These are phyloP conservation scores for Neopestalotiopsis sp. DNA, from an alignment of 2,329 filamentous ascomycete species.

Conservation along the genomic window DNA sequence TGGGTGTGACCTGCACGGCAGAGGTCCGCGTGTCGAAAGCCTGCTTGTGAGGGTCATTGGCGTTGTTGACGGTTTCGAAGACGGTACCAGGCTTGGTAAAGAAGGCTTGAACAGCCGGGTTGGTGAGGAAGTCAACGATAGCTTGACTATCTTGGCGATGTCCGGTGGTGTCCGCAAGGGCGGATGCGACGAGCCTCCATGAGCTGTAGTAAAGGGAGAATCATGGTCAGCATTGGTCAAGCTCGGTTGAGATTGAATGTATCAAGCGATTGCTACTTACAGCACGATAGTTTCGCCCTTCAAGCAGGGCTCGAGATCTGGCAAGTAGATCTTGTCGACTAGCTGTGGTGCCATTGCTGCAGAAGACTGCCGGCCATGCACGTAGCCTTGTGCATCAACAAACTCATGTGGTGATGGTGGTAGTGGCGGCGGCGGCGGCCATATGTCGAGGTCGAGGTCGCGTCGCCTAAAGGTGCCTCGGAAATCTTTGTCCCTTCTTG, in stretches of 20 bases:
- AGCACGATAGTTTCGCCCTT: slow-evolving; percentile 80
- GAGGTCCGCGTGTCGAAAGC: slow-evolving; percentile 85
- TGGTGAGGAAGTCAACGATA: slow-evolving; percentile 73
- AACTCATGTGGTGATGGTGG: slow-evolving; percentile 32
- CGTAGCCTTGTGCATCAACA: slow-evolving; percentile 32
- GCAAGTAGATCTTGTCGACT: slow-evolving; percentile 76
- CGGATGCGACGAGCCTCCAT: slow-evolving; percentile 65
- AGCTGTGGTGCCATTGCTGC: slow-evolving; percentile 71
- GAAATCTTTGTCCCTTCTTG: slow-evolving; percentile 24
- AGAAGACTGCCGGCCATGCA: slow-evolving; percentile 52
- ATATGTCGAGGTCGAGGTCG: slow-evolving; percentile 16
- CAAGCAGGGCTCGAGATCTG: slow-evolving; percentile 84
- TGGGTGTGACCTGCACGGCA: slow-evolving; percentile 81
- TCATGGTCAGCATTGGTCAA: slow-evolving; percentile 21
- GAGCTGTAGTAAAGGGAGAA: slow-evolving; percentile 49
- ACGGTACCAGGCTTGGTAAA: slow-evolving; percentile 72
- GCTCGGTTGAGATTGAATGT: slow-evolving; percentile 14
- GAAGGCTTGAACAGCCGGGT: slow-evolving; percentile 70
- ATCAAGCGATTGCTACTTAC: slow-evolving; percentile 58
- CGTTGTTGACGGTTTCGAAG: slow-evolving; percentile 56
- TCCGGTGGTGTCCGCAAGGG: slow-evolving; percentile 61
- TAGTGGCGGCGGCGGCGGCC: slow-evolving; percentile 23
- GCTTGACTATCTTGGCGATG: slow-evolving; percentile 57
- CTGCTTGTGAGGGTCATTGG: slow-evolving; percentile 66
- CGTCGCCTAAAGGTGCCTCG: slow-evolving; percentile 16